phyloP scores from a whole-genome alignment of 306 rosid species.

The Fagus sylvatica region DNA sequence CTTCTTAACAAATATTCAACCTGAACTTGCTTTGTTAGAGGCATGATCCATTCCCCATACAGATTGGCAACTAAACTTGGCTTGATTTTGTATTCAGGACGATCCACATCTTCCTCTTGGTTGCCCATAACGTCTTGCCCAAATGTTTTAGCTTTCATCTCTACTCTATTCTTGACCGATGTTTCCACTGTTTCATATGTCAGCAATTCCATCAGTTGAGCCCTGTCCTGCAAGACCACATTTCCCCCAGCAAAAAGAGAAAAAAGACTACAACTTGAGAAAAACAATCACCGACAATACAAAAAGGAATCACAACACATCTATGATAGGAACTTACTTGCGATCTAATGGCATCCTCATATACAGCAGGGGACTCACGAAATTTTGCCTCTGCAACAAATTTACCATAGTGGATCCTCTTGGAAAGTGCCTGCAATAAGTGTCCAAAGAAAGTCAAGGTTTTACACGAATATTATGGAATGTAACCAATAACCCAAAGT shows the following conservation, averaged over 20 bases:
- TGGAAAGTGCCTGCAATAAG: slow-evolving; percentile 49
- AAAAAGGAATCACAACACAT: neutral
- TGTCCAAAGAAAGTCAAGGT: neutral
- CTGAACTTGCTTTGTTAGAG: slow-evolving; percentile 62
- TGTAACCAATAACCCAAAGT: neutral
- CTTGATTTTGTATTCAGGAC: slow-evolving; percentile 44
- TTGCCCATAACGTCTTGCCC: slow-evolving; percentile 34
- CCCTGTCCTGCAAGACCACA: slow-evolving; percentile 39
- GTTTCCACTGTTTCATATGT: slow-evolving; percentile 49
- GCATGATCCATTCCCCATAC: slow-evolving; percentile 56
- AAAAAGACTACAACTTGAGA: neutral
- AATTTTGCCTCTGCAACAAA: slow-evolving; percentile 68
- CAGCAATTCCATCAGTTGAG: slow-evolving; percentile 37
- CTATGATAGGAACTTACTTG: slow-evolving; percentile 29
- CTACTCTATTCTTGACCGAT: slow-evolving; percentile 44
- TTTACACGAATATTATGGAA: neutral
- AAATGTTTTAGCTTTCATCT: slow-evolving; percentile 42
- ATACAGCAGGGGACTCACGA: slow-evolving; percentile 32
- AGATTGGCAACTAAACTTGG: slow-evolving; percentile 43
- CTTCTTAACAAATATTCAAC: slow-evolving; percentile 55
- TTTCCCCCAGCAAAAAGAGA: neutral
- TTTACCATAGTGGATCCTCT: slow-evolving; percentile 66
- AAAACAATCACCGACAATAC: slow-evolving; percentile 2
- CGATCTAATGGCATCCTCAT: slow-evolving; percentile 42
- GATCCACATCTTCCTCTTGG: slow-evolving; percentile 18